Conservation (phyloP, 805 yeast genomes). For the Kazachstania kunashirensis region DNA sequence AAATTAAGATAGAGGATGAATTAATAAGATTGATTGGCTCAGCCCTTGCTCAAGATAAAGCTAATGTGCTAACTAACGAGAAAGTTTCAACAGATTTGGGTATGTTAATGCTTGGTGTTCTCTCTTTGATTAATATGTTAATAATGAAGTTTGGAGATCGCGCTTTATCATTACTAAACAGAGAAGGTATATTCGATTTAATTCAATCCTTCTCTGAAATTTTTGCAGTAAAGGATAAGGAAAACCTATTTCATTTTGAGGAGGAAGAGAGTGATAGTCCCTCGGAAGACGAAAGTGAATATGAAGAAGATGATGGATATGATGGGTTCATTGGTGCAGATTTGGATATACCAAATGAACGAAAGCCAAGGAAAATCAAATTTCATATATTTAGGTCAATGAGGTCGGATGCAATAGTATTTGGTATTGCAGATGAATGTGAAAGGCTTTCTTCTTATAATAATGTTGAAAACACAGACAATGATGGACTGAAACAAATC, state of each 20-base stretch:
- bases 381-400: constrained; percentile 13
- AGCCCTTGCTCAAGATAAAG: constrained; percentile 45
- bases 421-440: constrained; percentile 9
- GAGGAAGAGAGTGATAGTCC: constrained; percentile 17
- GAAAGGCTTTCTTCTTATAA: constrained; percentile 11
- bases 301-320: constrained; percentile 23
- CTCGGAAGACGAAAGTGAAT: constrained; percentile 22
- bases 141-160: constrained; percentile 35
- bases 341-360: constrained; percentile 26
- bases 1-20: constrained; percentile 24
- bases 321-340: constrained; percentile 23
- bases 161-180: constrained; percentile 43
- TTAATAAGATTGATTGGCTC: constrained; percentile 49
- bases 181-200: constrained; percentile 47
- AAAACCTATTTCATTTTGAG: background rate
- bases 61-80: constrained; percentile 17
- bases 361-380: constrained; percentile 18
- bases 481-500: constrained; percentile 11
- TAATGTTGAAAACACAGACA: constrained; percentile 17
- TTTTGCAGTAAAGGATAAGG: background rate
- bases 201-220: constrained; percentile 7
- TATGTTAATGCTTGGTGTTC: constrained; percentile 41
- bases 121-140: constrained; percentile 39
- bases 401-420: constrained; percentile 2
- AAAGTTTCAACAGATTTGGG: constrained; percentile 27